These are phyloP conservation scores for Hericium erinaceus DNA, from an alignment of 768 basidiomycete species.

Conservation along the genomic window DNA sequence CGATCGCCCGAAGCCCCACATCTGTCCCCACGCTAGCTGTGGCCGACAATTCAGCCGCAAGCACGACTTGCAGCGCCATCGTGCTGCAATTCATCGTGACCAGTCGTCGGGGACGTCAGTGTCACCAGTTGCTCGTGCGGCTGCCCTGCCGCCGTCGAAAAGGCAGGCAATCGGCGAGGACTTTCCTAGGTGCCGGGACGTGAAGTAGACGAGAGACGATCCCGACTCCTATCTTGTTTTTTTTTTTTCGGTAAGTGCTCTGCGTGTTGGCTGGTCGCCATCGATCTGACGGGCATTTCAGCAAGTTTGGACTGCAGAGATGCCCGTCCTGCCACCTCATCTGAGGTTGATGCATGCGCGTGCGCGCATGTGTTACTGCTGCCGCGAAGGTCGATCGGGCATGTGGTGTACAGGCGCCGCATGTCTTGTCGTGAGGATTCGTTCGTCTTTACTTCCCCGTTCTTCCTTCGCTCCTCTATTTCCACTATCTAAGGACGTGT, in stretches of 20 bases:
- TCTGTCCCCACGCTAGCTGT: constrained; percentile 79
- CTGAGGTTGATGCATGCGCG: constrained; percentile 12
- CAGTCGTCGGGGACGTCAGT: constrained; percentile 15
- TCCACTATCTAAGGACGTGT: no score
- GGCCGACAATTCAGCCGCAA: constrained; percentile 90
- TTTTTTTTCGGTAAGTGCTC: not conserved
- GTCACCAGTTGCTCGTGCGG: constrained; percentile 11
- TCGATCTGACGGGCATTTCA: not conserved
- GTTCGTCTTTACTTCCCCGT: not conserved
- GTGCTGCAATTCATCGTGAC: constrained; percentile 64
- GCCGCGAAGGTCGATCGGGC: constrained; percentile 17
- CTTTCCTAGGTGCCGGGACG: constrained; percentile 37
- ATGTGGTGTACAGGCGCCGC: constrained; percentile 7
- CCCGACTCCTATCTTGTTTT: not conserved
- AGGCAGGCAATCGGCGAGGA: constrained; percentile 13
- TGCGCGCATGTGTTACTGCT: constrained; percentile 12
- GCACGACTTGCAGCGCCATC: constrained; percentile 87
- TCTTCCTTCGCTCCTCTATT: no score
- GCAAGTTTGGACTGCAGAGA: not conserved
- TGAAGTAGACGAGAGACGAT: constrained; percentile 37
- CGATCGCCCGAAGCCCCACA: constrained; percentile 79
- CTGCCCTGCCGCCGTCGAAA: constrained; percentile 15
- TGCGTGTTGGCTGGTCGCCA: not conserved
- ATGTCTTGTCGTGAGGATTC: constrained; percentile 2
- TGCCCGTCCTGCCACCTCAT: constrained; percentile 14